Evolutionary conservation across 2,329 filamentous ascomycete genomes (phyloP).

Genomic region (Blastomyces silverae): DNA sequence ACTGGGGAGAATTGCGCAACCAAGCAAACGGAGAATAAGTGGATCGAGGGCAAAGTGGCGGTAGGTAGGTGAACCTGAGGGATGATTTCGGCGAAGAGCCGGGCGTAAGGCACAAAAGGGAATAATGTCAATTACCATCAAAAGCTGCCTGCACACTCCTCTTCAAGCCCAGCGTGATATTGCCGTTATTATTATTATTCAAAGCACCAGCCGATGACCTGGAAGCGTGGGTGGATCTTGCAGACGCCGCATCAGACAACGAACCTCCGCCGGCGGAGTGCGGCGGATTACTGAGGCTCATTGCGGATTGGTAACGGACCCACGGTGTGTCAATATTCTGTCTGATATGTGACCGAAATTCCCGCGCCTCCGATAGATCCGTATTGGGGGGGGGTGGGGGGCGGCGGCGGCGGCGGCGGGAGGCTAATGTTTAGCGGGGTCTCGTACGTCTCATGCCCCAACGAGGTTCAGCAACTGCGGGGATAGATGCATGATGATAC

Average conservation of each 20-base stretch:
- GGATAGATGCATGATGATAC: neutral
- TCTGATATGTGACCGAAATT: neutral
- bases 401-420: neutral
- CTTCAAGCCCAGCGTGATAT: constrained; percentile 34
- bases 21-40: constrained; percentile 9
- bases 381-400: too few relatives aligned
- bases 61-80: constrained; percentile 17
- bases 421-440: constrained; percentile 6
- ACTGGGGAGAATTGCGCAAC: neutral
- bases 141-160: constrained; percentile 40
- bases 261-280: constrained; percentile 34
- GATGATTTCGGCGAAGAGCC: constrained; percentile 8
- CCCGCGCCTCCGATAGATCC: neutral
- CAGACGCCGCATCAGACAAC: constrained; percentile 24
- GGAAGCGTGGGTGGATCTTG: constrained; percentile 29
- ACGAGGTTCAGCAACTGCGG: neutral
- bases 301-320: constrained; percentile 17
- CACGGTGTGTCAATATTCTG: neutral
- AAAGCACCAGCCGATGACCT: constrained; percentile 29
- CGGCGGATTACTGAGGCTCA: constrained; percentile 42
- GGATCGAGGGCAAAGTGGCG: neutral
- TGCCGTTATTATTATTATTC: constrained; percentile 9
- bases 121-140: constrained; percentile 38
- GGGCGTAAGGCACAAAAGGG: constrained; percentile 14
- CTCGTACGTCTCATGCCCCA: neutral